Evolutionary conservation across 495 filamentous ascomycete genomes (phyloP).

Genomic region (Acidiella bohemica): DNA sequence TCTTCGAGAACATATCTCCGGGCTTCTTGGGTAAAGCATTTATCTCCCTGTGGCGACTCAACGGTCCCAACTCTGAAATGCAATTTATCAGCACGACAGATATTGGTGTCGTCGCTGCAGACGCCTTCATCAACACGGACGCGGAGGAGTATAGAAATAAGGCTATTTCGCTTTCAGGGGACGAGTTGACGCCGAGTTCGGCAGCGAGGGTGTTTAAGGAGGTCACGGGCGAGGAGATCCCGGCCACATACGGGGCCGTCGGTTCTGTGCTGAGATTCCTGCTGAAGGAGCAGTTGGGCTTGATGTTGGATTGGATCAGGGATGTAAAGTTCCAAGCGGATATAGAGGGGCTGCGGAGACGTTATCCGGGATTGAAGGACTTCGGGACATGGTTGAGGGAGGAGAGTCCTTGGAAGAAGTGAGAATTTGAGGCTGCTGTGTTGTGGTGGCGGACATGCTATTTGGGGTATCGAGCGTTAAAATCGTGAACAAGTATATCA

Average conservation of each 20-base stretch:
- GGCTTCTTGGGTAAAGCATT: slow-evolving; percentile 22
- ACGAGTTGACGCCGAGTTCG: slow-evolving; percentile 13
- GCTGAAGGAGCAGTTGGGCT: slow-evolving; percentile 13
- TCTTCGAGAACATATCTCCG: slow-evolving; percentile 32
- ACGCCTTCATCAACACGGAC: slow-evolving; percentile 21
- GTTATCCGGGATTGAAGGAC: slow-evolving; percentile 14
- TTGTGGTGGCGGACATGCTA: no score
- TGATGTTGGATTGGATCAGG: slow-evolving; percentile 21
- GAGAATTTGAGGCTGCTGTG: no score
- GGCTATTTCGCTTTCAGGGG: slow-evolving; percentile 17
- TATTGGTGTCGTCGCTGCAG: slow-evolving; percentile 30
- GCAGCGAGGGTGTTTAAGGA: slow-evolving; percentile 16
- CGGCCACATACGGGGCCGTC: slow-evolving; percentile 11
- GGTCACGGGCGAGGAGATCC: slow-evolving; percentile 13
- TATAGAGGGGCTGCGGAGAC: slow-evolving; percentile 5
- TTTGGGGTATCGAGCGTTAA: no score
- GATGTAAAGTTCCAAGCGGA: slow-evolving; percentile 10
- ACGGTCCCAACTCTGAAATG: slow-evolving; percentile 13
- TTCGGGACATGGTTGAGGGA: slow-evolving; percentile 11
- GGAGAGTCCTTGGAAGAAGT: slow-evolving; percentile 14
- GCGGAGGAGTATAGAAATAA: slow-evolving; percentile 13
- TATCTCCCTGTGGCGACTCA: slow-evolving; percentile 15
- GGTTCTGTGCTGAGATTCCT: slow-evolving; percentile 9
- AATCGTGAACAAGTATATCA: slow-evolving; percentile 1
- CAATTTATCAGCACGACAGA: slow-evolving; percentile 26